Evolutionary conservation across 495 filamentous ascomycete genomes (phyloP), one percentile per base, ranked within the genome.

Genomic region (Xylaria scruposa): DNA sequence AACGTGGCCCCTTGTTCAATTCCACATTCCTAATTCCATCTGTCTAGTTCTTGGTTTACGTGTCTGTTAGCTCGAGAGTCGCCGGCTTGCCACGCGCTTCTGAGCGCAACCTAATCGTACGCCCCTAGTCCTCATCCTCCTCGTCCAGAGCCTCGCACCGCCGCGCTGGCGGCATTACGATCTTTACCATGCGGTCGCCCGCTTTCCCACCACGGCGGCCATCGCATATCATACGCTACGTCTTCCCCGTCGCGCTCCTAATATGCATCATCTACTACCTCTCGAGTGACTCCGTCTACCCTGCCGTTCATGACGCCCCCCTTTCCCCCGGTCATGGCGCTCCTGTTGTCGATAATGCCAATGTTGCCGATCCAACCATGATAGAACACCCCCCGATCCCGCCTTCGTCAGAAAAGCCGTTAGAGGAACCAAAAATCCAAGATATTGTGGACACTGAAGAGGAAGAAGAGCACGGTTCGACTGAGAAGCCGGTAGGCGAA

Each of bases 141-240:
- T 46, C 62, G 33, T 44, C 46, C 21, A 12, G n/a, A 40, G 21
- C 7, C 40, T 58, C 64, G 51, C 65, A 36, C 66, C 61, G 64
- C 73, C 72, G 77, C 70, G 59, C 68, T 72, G 72, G 77, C 75
- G 68, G 69, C 70, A 65, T 70, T 70, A 69, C 69, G 67, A 65
- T 71, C 73, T 72, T 62, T 72, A 74, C 75, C 44, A 79, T 78
- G 76, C 76, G 78, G 70, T 79, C 77, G 44, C 81, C 81, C 65
- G 77, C 75, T n/a, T 82, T 83, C 67, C 81, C 80, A 31, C 81
- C 78, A 47, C 77, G 80, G 72, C 78, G 82, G 15, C 78, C 80
- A 6, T 83, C 80, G 33, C 73, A 78, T 38, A 42, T 83, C 51
- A 19, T 81, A 42, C 83, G 83, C 66, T 84, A 81, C 60, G 53